These are phyloP conservation scores for Coemansia sp. DNA, from an alignment of 192 early-diverging fungal genomes.

Conservation along the genomic window DNA sequence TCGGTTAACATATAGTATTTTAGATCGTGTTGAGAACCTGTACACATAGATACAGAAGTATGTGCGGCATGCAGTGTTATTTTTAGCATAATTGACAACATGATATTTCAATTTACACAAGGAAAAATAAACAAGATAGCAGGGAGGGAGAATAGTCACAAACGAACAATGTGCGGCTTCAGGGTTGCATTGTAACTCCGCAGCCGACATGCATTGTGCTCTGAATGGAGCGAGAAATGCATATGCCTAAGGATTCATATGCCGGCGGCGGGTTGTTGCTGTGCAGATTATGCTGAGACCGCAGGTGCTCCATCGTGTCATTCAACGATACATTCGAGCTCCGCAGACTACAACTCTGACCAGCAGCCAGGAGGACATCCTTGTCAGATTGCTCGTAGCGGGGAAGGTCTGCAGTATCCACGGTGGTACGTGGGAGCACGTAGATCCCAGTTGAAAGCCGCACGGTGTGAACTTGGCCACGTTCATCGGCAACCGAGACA, in stretches of 20 bases:
- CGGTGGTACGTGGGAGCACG: conserved; percentile 20
- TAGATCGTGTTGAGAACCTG: too few species aligned
- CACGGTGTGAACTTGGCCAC: conserved; percentile 43
- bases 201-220: background rate
- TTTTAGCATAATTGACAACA: background rate
- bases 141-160: background rate
- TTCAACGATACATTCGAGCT: background rate
- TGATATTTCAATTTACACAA: background rate
- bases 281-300: background rate
- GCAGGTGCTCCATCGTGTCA: background rate
- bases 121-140: background rate
- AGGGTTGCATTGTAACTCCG: background rate
- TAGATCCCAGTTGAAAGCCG: conserved; percentile 41
- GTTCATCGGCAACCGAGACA: conserved; percentile 34
- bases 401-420: conserved; percentile 22
- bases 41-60: too few species aligned
- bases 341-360: conserved; percentile 12
- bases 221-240: background rate
- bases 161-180: background rate
- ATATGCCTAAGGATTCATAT: conserved; percentile 1
- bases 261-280: conserved; percentile 19
- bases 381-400: conserved; percentile 43
- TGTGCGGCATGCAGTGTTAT: too few species aligned
- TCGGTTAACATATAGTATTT: too few species aligned
- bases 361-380: conserved; percentile 37